Evolutionary conservation across 164 flowering plant species (phyloP), one percentile per base, ranked within the genome.

Genomic region (Platanus orientalis): DNA sequence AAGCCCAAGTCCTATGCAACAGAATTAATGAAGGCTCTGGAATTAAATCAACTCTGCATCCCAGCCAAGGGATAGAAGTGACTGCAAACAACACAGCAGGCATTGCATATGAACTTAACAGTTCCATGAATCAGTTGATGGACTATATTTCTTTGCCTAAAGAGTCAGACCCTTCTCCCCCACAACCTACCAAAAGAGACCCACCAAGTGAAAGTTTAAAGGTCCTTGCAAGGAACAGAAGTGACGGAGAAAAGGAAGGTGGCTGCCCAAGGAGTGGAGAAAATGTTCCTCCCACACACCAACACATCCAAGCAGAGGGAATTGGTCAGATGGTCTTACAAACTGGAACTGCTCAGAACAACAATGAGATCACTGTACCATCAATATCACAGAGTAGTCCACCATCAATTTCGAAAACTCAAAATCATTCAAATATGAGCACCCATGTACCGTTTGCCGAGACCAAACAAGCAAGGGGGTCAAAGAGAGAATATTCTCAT

Each of bases 401-500:
- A 65, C 77, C 65, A 62, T 32, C 73, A 27, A 54, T 61, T n/a
- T 30, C 58, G 54, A 42, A 45, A 62, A 63, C 65, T 49, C 66
- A 65, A 45, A 67, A 56, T 58, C 58, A 60, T 49, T 70, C 73
- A 59, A 68, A 62, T 42, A 34, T 67, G 62, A 74, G 72, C 60
- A 63, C 45, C 48, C 53, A 72, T 28, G 34, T 63, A 65, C 60
- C 42, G 16, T 44, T 70, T 36, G 50, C 60, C 29, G 71, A 67
- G 29, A 70, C n/a, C 34, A 54, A 44, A 61, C 63, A 71, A 50
- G 69, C 49, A 59, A 62, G 67, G 24, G 72, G 66, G 20, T 58
- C 61, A 55, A 80, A 80, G 66, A 78, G 80, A 52, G 65, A 32
- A 14, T 28, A 63, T 57, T 23, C 60, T 21, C 42, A 17, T 5